These are phyloP conservation scores for Naganishia randhawae DNA, from an alignment of 768 basidiomycete species.

Conservation along the genomic window DNA sequence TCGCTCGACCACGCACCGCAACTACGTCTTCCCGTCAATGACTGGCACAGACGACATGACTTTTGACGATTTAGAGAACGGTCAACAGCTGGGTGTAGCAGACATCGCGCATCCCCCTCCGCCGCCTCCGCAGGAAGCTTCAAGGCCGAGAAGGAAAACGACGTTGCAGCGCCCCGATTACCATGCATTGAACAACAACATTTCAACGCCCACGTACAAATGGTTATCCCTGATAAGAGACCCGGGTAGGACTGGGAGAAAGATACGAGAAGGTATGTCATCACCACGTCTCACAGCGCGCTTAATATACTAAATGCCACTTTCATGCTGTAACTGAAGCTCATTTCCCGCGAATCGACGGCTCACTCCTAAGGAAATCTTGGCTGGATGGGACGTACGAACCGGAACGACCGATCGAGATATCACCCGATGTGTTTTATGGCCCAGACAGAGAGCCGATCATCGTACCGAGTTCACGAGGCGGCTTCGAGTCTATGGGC, in stretches of 20 bases:
- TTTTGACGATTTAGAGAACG: not conserved
- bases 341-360: constrained; percentile 31
- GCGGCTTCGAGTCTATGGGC: constrained; percentile 69
- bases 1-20: not conserved
- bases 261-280: constrained; percentile 39
- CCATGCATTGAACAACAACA: constrained; percentile 45
- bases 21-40: constrained; percentile 1
- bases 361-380: constrained; percentile 34
- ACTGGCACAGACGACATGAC: not conserved
- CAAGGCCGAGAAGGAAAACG: constrained; percentile 43
- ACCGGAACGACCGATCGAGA: constrained; percentile 10
- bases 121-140: not conserved
- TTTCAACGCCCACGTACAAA: constrained; percentile 43
- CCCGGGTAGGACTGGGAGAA: constrained; percentile 41
- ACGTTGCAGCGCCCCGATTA: constrained; percentile 44
- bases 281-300: not conserved
- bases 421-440: constrained; percentile 37
- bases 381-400: constrained; percentile 24
- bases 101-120: no score
- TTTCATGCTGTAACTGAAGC: constrained; percentile 15
- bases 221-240: constrained; percentile 47
- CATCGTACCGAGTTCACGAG: constrained; percentile 60
- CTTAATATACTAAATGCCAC: constrained; percentile 31
- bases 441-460: constrained; percentile 62
- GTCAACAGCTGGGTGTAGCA: not conserved